Evolutionary conservation across 805 yeast species (phyloP).

Genomic region (Kazachstania taianensis): DNA sequence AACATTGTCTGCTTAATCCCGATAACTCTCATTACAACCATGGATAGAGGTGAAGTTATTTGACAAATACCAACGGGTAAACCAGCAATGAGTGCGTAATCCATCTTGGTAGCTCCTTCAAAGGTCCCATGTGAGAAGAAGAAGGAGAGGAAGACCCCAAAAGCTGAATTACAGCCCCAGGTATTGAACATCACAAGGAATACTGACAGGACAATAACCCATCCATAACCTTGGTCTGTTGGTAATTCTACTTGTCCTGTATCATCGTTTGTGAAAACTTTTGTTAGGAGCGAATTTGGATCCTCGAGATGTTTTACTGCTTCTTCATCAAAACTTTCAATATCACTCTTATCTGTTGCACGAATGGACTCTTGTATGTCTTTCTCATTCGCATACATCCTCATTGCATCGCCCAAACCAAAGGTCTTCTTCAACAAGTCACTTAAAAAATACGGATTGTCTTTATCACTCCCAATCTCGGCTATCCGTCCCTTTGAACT

Average conservation of each 20-base stretch:
- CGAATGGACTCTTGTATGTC: too few relatives aligned
- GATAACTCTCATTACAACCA: slow-evolving; percentile 37
- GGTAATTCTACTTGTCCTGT: slow-evolving; percentile 31
- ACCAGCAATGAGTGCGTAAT: slow-evolving; percentile 62
- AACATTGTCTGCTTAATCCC: slow-evolving; percentile 41
- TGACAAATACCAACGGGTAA: slow-evolving; percentile 49
- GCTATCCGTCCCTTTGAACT: background rate
- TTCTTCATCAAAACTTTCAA: background rate
- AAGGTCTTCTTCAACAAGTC: slow-evolving; percentile 15
- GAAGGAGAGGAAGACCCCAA: slow-evolving; percentile 50
- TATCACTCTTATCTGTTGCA: background rate
- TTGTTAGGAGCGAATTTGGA: slow-evolving; percentile 11
- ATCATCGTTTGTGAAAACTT: slow-evolving; percentile 29
- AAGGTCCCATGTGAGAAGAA: slow-evolving; percentile 44
- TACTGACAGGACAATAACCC: slow-evolving; percentile 49
- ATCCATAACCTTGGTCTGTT: slow-evolving; percentile 62
- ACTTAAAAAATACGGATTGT: slow-evolving; percentile 8
- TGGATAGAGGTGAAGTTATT: slow-evolving; percentile 46
- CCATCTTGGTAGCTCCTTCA: slow-evolving; percentile 44
- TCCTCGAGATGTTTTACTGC: background rate
- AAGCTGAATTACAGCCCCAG: slow-evolving; percentile 69
- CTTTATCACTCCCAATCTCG: slow-evolving; percentile 2
- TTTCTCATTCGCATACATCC: slow-evolving; percentile 11
- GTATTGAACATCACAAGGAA: slow-evolving; percentile 44
- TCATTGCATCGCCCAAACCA: slow-evolving; percentile 25